Base-by-base conservation (phyloP, 2,329 filamentous ascomycete genomes). In the Monosporascus sp. region DNA sequence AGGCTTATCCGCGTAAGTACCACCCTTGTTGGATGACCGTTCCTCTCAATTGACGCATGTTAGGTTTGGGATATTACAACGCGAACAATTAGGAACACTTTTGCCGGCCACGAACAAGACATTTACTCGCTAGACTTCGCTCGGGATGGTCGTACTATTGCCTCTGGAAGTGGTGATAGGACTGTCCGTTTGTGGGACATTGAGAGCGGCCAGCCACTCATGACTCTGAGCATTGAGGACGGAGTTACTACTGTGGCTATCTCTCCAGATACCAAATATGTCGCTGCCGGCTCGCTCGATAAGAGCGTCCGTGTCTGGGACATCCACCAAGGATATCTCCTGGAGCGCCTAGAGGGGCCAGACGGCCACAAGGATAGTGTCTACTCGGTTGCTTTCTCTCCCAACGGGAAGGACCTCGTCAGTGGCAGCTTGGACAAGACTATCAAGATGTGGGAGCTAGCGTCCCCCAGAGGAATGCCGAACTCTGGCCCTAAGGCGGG, bases 251-350 rank as follows among this genome's bases (percentile, higher is more conserved):
- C 94, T 2, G 93, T 99, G 48, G 94, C 94, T 58, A 97, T 97
- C 69, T 97, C 93, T 34, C 93, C 93, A 6, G 92, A 97, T 70
- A 93, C 90, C 52, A 90, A 93, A 63, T 95, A 88, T 65, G 92
- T 99, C 34, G 94, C 94, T 6, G 94, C 94, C 42, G 94, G 94
- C 47, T 96, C 91, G 44, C 81, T 99, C 44, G 93, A 97, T 70
- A 97, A 97, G 86, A 97, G 92, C 67, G 94, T 99, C 22, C 87
- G 93, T 46, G 93, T 99, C 31, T 99, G 93, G 93, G 93, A 97
- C 69, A 90, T 92, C 39, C 83, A 85, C 59, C 88, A 83, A 54
- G 93, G 92, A 51, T 90, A 88, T 67, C 82, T 97, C 15, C 84
- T 96, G 50, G 93, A 97, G 73, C 87, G 93, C 38, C 84, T 97